Evolutionary conservation across 2,329 filamentous ascomycete genomes (phyloP).

Genomic region (Fusarium duplospermum): DNA sequence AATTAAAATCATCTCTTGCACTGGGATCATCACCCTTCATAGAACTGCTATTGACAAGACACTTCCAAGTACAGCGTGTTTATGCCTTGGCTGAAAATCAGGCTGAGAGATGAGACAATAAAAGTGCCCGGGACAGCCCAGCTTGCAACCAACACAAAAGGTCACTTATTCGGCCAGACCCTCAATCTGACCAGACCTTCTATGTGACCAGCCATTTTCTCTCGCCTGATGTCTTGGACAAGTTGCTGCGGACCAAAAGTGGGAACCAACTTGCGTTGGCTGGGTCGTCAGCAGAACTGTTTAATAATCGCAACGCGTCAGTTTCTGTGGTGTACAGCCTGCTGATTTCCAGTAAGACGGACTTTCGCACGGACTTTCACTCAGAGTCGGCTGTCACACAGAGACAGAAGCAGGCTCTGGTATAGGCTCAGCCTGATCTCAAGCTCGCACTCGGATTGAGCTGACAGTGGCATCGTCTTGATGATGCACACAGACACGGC

Average conservation of each 20-base stretch:
- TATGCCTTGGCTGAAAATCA: neutral
- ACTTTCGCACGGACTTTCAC: neutral
- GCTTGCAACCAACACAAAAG: neutral
- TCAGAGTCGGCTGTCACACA: neutral
- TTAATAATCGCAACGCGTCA: slow-evolving; percentile 1
- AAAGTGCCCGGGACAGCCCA: neutral
- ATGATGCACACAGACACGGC: neutral
- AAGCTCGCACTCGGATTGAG: neutral
- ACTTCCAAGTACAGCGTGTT: neutral
- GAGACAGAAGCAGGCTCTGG: neutral
- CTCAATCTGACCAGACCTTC: neutral
- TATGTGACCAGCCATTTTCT: neutral
- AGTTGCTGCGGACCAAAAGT: neutral
- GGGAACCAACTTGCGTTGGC: neutral
- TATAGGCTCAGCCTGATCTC: neutral
- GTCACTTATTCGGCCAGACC: neutral
- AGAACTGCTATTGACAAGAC: neutral
- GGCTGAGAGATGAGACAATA: neutral
- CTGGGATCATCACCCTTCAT: neutral
- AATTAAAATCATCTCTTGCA: neutral
- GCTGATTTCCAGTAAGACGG: neutral
- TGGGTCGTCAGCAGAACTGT: neutral
- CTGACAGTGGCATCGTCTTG: neutral
- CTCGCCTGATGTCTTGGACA: neutral
- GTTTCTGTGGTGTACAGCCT: neutral